Conservation (phyloP, 179 eudicot genomes). For the Spergularia azorica region DNA sequence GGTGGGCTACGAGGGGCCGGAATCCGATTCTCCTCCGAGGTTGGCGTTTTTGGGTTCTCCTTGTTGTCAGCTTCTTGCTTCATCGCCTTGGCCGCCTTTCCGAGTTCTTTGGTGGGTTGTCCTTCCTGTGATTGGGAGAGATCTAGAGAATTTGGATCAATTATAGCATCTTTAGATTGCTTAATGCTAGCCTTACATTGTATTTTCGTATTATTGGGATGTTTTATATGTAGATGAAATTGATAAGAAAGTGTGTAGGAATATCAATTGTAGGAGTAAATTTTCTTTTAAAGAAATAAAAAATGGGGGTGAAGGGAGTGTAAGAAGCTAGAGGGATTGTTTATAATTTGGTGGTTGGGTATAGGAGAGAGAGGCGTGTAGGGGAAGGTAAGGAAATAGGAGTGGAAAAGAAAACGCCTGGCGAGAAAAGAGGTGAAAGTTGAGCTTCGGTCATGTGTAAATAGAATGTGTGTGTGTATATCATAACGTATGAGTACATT, state of each 20-base stretch:
- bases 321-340: neutral
- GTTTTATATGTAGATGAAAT: too few species aligned
- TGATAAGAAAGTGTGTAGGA: too few species aligned
- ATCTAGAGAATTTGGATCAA: too few species aligned
- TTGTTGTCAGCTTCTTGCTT: neutral
- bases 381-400: slow-evolving; percentile 11
- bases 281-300: too few species aligned
- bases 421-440: neutral
- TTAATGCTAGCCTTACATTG: too few species aligned
- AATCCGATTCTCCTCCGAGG: slow-evolving; percentile 20
- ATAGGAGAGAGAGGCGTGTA: slow-evolving; percentile 14
- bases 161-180: too few species aligned
- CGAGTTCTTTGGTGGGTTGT: neutral
- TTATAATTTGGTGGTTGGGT: neutral
- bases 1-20: slow-evolving; percentile 24
- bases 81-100: neutral
- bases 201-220: too few species aligned
- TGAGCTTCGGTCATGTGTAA: slow-evolving; percentile 11
- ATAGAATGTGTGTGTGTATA: neutral
- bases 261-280: too few species aligned
- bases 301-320: neutral
- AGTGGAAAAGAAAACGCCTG: slow-evolving; percentile 7
- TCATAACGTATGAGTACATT: neutral
- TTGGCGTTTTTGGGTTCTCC: slow-evolving; percentile 17
- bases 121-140: neutral